phyloP scores from a whole-genome alignment of 176 grass and related monocot species.

The Oryza glumipatula region DNA sequence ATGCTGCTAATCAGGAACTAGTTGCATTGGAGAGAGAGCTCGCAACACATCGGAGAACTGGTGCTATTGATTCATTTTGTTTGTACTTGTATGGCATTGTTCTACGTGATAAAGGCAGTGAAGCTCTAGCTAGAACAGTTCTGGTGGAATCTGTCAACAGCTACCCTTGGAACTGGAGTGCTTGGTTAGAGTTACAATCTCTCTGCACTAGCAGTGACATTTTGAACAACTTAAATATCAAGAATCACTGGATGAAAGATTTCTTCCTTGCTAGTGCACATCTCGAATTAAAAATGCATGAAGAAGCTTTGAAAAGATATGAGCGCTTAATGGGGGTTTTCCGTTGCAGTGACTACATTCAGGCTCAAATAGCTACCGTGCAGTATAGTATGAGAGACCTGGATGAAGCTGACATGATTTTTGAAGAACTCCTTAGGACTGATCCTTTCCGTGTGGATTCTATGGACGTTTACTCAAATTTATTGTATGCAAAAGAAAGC shows the following conservation, averaged over 20 bases:
- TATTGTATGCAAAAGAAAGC: slow-evolving; percentile 96
- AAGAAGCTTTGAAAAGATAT: slow-evolving; percentile 90
- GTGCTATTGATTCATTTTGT: slow-evolving; percentile 88
- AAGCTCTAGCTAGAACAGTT: slow-evolving; percentile 62
- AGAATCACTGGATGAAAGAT: slow-evolving; percentile 99
- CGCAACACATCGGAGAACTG: slow-evolving; percentile 69
- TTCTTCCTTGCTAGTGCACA: slow-evolving; percentile 93
- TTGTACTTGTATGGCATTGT: slow-evolving; percentile 91
- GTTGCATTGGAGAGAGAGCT: slow-evolving; percentile 85
- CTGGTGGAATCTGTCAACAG: slow-evolving; percentile 94
- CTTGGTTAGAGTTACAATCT: slow-evolving; percentile 90
- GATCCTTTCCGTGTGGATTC: slow-evolving; percentile 97
- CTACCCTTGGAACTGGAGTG: slow-evolving; percentile 98
- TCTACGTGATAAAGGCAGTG: slow-evolving; percentile 88
- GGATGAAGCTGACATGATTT: slow-evolving; percentile 94
- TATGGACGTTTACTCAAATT: slow-evolving; percentile 95
- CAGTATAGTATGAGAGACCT: slow-evolving; percentile 92
- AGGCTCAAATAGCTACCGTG: slow-evolving; percentile 92
- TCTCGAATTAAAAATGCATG: slow-evolving; percentile 93
- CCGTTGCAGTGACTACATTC: slow-evolving; percentile 81
- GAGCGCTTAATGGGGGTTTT: slow-evolving; percentile 74
- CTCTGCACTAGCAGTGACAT: slow-evolving; percentile 78
- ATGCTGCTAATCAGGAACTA: slow-evolving; percentile 76
- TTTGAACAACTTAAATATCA: slow-evolving; percentile 82
- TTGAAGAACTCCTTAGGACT: slow-evolving; percentile 92